Evolutionary conservation across 139 green algal genomes (phyloP).

Genomic region (Ulvella scutata): DNA sequence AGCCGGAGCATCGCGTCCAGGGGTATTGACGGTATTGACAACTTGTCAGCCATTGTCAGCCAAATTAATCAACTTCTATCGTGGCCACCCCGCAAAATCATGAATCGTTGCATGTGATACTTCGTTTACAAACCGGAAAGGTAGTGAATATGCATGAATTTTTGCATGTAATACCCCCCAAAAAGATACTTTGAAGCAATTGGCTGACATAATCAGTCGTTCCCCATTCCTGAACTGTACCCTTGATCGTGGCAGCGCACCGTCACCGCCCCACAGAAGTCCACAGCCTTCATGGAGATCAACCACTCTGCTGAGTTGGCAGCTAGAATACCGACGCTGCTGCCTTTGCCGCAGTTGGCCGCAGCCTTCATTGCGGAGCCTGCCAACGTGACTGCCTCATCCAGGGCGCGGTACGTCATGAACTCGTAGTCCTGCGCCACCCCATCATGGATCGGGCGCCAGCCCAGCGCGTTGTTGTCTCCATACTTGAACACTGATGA

Average conservation of each 20-base stretch:
- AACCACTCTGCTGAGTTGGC: constrained; percentile 54
- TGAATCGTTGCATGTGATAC: no score
- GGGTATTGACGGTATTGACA: no score
- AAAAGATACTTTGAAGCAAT: no score
- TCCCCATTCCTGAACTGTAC: no score
- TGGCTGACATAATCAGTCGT: no score
- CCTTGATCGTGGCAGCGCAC: background rate
- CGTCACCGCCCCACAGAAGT: background rate
- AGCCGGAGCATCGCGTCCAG: no score
- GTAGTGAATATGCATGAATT: no score
- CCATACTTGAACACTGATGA: constrained; percentile 7
- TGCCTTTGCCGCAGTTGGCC: constrained; percentile 15
- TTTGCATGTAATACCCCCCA: no score
- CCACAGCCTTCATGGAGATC: constrained; percentile 43
- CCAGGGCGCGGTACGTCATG: constrained; percentile 28
- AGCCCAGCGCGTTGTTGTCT: constrained; percentile 27
- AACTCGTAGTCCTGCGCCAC: constrained; percentile 19
- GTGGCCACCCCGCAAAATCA: no score
- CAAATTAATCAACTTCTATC: no score
- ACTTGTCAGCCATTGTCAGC: no score
- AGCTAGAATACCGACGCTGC: constrained; percentile 31
- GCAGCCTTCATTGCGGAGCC: constrained; percentile 12
- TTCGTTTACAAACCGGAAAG: no score
- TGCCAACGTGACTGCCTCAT: constrained; percentile 8
- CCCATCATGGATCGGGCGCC: constrained; percentile 6